Evolutionary conservation across 1,139 yeast species (phyloP).

Genomic region (Nakaseomyces glabratus): DNA sequence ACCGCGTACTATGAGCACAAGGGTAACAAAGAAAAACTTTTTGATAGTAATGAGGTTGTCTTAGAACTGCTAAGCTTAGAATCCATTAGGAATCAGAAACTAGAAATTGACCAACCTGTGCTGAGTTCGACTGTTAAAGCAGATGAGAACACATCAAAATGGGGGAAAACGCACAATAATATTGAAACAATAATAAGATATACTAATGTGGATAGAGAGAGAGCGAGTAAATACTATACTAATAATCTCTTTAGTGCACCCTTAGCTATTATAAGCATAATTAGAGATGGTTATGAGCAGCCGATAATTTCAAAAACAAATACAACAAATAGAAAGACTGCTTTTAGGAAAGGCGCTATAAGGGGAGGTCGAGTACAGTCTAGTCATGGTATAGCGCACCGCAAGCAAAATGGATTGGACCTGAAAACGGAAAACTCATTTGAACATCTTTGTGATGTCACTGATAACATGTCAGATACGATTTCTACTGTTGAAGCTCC

Average conservation of each 20-base stretch:
- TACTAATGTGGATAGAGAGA: slow-evolving; percentile 14
- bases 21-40: neutral
- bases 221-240: slow-evolving; percentile 15
- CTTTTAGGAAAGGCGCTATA: no score
- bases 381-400: slow-evolving; percentile 17
- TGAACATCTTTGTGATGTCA: neutral
- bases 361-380: slow-evolving; percentile 19
- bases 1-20: slow-evolving; percentile 11
- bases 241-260: slow-evolving; percentile 2
- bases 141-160: slow-evolving; percentile 5
- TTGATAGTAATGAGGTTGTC: slow-evolving; percentile 13
- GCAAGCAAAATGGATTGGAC: slow-evolving; percentile 1
- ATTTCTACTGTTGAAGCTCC: neutral
- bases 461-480: neutral
- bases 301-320: no score
- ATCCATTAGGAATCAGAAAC: slow-evolving; percentile 11
- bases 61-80: slow-evolving; percentile 19
- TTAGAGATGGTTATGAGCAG: no score
- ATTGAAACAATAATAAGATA: slow-evolving; percentile 14
- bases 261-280: slow-evolving; percentile 2
- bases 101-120: neutral
- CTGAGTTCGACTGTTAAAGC: slow-evolving; percentile 1
- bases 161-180: slow-evolving; percentile 10
- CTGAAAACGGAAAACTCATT: neutral
- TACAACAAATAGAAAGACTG: no score